These are phyloP conservation scores for Xylariaceae sp. DNA, from an alignment of 2,329 filamentous ascomycete species.

Conservation along the genomic window DNA sequence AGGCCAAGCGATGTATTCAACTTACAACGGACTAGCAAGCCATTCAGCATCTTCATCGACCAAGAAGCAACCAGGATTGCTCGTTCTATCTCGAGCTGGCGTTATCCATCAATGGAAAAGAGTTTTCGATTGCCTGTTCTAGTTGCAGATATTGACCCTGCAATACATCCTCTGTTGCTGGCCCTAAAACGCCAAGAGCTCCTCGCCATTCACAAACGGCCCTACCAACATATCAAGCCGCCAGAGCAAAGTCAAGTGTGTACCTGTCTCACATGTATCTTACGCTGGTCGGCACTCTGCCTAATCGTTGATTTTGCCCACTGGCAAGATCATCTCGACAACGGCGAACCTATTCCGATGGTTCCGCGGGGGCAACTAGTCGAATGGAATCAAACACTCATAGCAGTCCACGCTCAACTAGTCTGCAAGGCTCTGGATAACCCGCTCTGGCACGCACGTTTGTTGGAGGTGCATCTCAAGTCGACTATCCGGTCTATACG, in stretches of 20 bases:
- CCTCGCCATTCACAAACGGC: conserved; percentile 43
- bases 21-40: conserved; percentile 39
- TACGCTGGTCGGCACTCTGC: conserved; percentile 54
- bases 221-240: conserved; percentile 48
- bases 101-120: conserved; percentile 47
- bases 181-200: conserved; percentile 39
- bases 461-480: conserved; percentile 45
- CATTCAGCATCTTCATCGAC: conserved; percentile 41
- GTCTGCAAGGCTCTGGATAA: conserved; percentile 43
- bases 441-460: conserved; percentile 47
- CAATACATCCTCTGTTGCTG: conserved; percentile 23
- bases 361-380: conserved; percentile 45
- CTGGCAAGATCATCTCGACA: conserved; percentile 51
- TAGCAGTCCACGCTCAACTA: conserved; percentile 39
- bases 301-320: conserved; percentile 52
- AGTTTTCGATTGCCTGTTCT: conserved; percentile 50
- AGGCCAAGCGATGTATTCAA: conserved; percentile 48
- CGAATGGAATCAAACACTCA: conserved; percentile 47
- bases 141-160: conserved; percentile 32
- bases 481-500: conserved; percentile 43
- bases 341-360: conserved; percentile 48
- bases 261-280: conserved; percentile 53
- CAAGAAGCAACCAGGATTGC: conserved; percentile 42
- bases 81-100: conserved; percentile 38
- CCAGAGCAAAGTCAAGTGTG: conserved; percentile 47